Evolutionary conservation across 345 rosid genomes (phyloP).

Genomic region (Capsella bursapastoris): DNA sequence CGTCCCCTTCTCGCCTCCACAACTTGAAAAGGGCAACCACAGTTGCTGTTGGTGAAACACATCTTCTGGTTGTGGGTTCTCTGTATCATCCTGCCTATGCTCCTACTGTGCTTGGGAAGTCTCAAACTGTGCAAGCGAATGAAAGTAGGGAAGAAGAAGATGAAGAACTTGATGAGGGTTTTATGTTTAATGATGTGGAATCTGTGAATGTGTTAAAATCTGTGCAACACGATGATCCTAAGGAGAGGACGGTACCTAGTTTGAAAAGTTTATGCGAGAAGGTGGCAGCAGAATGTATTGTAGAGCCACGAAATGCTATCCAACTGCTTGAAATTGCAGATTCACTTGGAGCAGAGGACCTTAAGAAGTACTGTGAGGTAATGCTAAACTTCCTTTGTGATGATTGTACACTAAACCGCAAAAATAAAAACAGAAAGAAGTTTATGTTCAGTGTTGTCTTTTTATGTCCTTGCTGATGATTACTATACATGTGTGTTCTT

Average conservation of each 20-base stretch:
- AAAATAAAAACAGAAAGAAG: not conserved
- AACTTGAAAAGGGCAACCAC: slow-evolving; percentile 86
- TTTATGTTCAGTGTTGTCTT: slow-evolving; percentile 12
- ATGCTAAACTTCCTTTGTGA: slow-evolving; percentile 7
- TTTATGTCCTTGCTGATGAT: not conserved
- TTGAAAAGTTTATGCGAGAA: slow-evolving; percentile 86
- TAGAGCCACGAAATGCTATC: slow-evolving; percentile 86
- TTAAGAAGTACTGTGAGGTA: slow-evolving; percentile 95
- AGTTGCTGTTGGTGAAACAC: slow-evolving; percentile 95
- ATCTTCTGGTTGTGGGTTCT: slow-evolving; percentile 79
- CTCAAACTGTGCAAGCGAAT: slow-evolving; percentile 46
- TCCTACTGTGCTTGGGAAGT: slow-evolving; percentile 43
- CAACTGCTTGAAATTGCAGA: slow-evolving; percentile 96
- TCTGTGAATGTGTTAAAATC: slow-evolving; percentile 42
- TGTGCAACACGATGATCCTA: slow-evolving; percentile 44
- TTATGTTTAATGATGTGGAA: slow-evolving; percentile 60
- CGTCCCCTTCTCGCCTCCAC: slow-evolving; percentile 68
- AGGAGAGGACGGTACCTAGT: slow-evolving; percentile 57
- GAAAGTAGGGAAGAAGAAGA: slow-evolving; percentile 40
- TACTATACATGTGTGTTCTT: slow-evolving; percentile 30
- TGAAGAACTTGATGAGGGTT: slow-evolving; percentile 68
- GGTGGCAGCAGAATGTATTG: slow-evolving; percentile 88
- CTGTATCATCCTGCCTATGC: slow-evolving; percentile 80
- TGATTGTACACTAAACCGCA: not conserved
- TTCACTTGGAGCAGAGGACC: slow-evolving; percentile 84